Percentiles rank a stretch among this genome's conserved stretches.
These are phyloP conservation scores for Pichia sp. DNA, from an alignment of 1,139 yeast species.

Conservation along the genomic window DNA sequence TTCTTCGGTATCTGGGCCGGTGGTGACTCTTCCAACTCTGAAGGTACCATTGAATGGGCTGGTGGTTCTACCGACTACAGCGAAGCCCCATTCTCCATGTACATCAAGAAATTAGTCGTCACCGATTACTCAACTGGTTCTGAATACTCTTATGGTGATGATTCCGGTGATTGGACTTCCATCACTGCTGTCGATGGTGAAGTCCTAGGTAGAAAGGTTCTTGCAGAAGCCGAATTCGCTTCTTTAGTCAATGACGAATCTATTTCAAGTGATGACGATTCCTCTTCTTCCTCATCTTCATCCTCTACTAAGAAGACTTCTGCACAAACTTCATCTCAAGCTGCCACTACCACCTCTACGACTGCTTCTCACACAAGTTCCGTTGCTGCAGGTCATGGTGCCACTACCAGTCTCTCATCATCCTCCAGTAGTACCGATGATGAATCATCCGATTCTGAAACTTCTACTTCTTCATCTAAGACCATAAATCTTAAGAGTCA, in stretches of 20 bases:
- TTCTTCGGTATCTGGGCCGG: slow-evolving; percentile 57
- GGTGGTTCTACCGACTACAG: slow-evolving; percentile 53
- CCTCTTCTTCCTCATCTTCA: not conserved
- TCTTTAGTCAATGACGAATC: slow-evolving; percentile 35
- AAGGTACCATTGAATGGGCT: slow-evolving; percentile 59
- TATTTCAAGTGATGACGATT: not conserved
- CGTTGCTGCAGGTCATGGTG: not conserved
- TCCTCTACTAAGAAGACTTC: not conserved
- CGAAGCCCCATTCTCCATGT: slow-evolving; percentile 57
- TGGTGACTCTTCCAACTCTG: slow-evolving; percentile 47
- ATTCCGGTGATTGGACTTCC: slow-evolving; percentile 66
- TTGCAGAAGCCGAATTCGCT: slow-evolving; percentile 50
- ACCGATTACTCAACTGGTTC: slow-evolving; percentile 81
- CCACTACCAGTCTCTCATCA: not conserved
- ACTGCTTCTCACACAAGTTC: not conserved
- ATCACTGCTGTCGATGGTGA: slow-evolving; percentile 63
- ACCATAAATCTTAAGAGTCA: slow-evolving; percentile 2
- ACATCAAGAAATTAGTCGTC: slow-evolving; percentile 57
- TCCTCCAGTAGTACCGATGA: not conserved
- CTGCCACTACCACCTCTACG: slow-evolving; percentile 1
- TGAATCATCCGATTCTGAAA: not conserved
- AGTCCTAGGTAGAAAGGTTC: slow-evolving; percentile 56
- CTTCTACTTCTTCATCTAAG: slow-evolving; percentile 3
- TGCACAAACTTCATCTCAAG: no score
- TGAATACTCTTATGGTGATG: slow-evolving; percentile 62